Conservation (phyloP, 306 rosid genomes). For the Prunus armeniaca region DNA sequence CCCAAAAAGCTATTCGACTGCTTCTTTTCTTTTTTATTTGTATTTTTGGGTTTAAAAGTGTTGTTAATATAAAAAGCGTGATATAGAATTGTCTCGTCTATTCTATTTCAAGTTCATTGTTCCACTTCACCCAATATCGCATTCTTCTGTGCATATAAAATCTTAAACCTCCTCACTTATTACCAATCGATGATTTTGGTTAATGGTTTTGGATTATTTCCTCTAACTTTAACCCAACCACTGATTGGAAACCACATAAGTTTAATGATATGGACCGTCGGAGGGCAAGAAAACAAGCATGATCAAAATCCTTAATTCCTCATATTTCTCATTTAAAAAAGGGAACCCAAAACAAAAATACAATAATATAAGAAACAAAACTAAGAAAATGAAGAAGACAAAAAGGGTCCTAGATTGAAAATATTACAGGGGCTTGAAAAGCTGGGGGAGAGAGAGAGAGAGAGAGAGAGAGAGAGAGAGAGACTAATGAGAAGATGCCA, state of each 20-base stretch:
- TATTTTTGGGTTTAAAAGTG: not conserved
- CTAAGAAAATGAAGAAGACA: not conserved
- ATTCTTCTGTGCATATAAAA: not conserved
- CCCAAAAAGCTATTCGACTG: not conserved
- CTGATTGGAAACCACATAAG: constrained; percentile 14
- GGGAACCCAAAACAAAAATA: constrained; percentile 24
- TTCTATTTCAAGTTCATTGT: not conserved
- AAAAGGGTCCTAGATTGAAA: constrained; percentile 29
- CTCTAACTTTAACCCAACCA: not conserved
- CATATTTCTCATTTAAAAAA: constrained; percentile 21
- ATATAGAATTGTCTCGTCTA: not conserved
- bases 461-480: not conserved
- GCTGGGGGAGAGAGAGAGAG: not conserved
- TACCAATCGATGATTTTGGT: not conserved
- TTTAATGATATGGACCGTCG: not conserved
- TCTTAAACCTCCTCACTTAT: not conserved
- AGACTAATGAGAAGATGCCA: not conserved
- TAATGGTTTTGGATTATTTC: not conserved
- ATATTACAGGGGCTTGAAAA: constrained; percentile 34
- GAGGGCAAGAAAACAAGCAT: not conserved
- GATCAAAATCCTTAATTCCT: constrained; percentile 21
- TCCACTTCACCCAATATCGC: not conserved
- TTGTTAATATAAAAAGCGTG: too few species aligned
- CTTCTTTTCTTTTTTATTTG: not conserved
- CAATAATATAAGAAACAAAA: not conserved